A percentile compares a stretch with the other conserved stretches of the same genome.
phyloP scores from a whole-genome alignment of 169 alveolate genomes.

The Cryptosporidium felis region DNA sequence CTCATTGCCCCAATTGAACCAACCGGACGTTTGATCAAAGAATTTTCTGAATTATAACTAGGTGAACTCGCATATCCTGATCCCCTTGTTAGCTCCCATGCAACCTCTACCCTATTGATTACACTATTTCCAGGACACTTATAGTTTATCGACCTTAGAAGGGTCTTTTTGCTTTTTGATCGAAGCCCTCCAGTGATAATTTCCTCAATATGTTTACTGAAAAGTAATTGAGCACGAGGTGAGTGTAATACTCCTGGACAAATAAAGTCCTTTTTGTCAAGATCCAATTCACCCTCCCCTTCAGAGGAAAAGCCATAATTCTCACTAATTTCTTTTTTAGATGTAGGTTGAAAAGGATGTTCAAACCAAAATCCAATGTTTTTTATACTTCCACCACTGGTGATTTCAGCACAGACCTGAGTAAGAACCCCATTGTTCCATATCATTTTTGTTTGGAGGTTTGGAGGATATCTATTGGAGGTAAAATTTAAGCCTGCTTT shows the following conservation, averaged over 20 bases:
- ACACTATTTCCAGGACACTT: conserved; percentile 58
- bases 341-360: conserved; percentile 39
- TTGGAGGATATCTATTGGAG: conserved; percentile 29
- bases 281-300: conserved; percentile 56
- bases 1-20: conserved; percentile 67
- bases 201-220: conserved; percentile 44
- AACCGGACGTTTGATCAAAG: neutral
- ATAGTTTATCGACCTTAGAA: conserved; percentile 42
- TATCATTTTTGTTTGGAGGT: neutral
- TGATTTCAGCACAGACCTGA: conserved; percentile 36
- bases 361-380: conserved; percentile 50
- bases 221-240: conserved; percentile 43
- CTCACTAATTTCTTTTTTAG: neutral
- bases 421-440: conserved; percentile 59
- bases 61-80: too few relatives aligned
- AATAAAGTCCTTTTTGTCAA: conserved; percentile 15
- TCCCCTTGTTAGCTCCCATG: conserved; percentile 42
- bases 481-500: neutral
- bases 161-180: conserved; percentile 44
- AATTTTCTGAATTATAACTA: neutral
- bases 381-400: conserved; percentile 11
- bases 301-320: conserved; percentile 27
- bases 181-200: conserved; percentile 30
- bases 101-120: conserved; percentile 54
- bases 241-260: conserved; percentile 64